phyloP scores from a whole-genome alignment of 495 filamentous ascomycete genomes.

The Xylaria nigripes region DNA sequence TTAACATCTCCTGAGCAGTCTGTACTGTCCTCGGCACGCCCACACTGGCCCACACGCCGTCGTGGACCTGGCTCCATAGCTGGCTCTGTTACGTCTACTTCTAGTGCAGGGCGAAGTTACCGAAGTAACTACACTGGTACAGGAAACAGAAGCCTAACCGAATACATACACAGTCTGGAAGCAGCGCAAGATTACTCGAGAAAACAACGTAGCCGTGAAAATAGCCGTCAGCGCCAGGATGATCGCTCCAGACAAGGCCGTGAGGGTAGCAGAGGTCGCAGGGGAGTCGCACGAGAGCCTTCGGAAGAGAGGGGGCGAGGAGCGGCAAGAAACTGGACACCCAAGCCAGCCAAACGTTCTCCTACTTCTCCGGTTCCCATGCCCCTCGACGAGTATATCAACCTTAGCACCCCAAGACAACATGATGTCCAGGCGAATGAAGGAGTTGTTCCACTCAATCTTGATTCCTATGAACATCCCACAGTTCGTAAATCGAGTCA shows the following conservation, averaged over 20 bases:
- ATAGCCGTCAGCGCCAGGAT: slow-evolving; percentile 50
- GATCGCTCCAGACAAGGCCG: slow-evolving; percentile 36
- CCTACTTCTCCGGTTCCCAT: slow-evolving; percentile 87
- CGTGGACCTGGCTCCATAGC: slow-evolving; percentile 39
- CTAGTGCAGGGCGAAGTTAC: slow-evolving; percentile 31
- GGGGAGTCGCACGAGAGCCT: slow-evolving; percentile 45
- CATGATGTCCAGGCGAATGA: slow-evolving; percentile 14
- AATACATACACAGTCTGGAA: slow-evolving; percentile 83
- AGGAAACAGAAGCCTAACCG: slow-evolving; percentile 61
- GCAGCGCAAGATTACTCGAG: slow-evolving; percentile 58
- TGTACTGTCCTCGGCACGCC: slow-evolving; percentile 33
- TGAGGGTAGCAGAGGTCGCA: slow-evolving; percentile 43
- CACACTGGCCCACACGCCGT: slow-evolving; percentile 41
- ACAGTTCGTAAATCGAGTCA: slow-evolving; percentile 35
- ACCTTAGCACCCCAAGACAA: slow-evolving; percentile 40
- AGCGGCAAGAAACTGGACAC: slow-evolving; percentile 58
- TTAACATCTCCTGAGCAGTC: slow-evolving; percentile 45
- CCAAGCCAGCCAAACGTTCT: slow-evolving; percentile 69
- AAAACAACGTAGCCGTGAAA: slow-evolving; percentile 44
- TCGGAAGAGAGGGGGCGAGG: slow-evolving; percentile 63
- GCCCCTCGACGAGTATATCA: slow-evolving; percentile 75
- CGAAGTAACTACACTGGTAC: slow-evolving; percentile 15
- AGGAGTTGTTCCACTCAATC: slow-evolving; percentile 7
- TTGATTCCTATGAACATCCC: slow-evolving; percentile 28
- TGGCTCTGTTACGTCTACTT: slow-evolving; percentile 38